Conservation (phyloP, 176 grass and related monocot genomes). For the Carex littledalei region DNA sequence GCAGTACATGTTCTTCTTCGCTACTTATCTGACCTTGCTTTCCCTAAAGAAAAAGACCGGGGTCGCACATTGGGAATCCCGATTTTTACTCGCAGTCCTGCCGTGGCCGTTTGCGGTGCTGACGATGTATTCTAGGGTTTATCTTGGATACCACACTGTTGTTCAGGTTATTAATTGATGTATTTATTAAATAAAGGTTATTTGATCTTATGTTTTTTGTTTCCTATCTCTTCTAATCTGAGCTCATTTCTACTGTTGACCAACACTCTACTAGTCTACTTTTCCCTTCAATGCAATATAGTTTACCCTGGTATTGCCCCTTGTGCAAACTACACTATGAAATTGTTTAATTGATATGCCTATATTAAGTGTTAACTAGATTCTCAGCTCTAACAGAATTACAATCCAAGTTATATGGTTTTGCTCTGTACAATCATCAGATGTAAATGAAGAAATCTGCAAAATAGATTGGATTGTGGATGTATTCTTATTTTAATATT, state of each 20-base stretch:
- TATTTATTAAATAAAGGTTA: neutral
- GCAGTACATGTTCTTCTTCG: constrained; percentile 98
- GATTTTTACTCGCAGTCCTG: constrained; percentile 34
- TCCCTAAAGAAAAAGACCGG: constrained; percentile 21
- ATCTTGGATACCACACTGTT: constrained; percentile 89
- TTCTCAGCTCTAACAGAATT: neutral
- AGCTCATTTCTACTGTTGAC: too few species aligned
- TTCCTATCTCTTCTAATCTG: too few species aligned
- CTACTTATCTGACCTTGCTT: constrained; percentile 76
- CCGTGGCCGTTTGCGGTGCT: constrained; percentile 75
- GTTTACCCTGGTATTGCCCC: neutral
- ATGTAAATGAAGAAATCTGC: neutral
- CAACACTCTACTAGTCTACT: too few species aligned
- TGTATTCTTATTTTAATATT: neutral
- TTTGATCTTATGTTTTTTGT: too few species aligned
- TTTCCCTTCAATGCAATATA: neutral
- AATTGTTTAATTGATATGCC: neutral
- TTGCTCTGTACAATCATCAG: neutral
- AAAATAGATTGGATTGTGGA: neutral
- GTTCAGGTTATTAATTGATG: constrained; percentile 51
- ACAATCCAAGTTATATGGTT: neutral
- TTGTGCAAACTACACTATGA: neutral
- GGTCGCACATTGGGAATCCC: constrained; percentile 9
- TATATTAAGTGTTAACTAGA: neutral
- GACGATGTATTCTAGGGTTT: constrained; percentile 93